Percentiles rank a stretch among this genome's conserved stretches.
Evolutionary conservation across 176 grass and related monocot genomes (phyloP).

Genomic region (Musa acuminata): DNA sequence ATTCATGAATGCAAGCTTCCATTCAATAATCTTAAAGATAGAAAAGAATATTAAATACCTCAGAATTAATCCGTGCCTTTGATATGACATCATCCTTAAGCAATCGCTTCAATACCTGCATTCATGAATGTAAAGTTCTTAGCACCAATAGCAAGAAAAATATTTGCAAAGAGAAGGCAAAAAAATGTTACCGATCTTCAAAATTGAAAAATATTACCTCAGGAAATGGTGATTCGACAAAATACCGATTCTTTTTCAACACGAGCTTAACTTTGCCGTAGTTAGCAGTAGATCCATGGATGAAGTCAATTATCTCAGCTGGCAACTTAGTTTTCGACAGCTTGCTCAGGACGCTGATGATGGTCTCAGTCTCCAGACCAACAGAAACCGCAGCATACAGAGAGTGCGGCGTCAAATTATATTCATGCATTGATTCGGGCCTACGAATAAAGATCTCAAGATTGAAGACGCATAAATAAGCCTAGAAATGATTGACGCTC

Average conservation of each 20-base stretch:
- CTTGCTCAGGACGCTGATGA: slow-evolving; percentile 86
- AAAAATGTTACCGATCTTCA: not conserved
- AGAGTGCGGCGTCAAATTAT: slow-evolving; percentile 93
- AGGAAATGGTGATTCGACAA: slow-evolving; percentile 80
- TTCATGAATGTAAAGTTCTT: not conserved
- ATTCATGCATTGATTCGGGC: slow-evolving; percentile 41
- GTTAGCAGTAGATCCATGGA: slow-evolving; percentile 87
- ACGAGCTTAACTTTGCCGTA: slow-evolving; percentile 99
- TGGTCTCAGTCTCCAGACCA: slow-evolving; percentile 80
- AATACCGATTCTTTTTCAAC: slow-evolving; percentile 94
- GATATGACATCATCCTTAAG: slow-evolving; percentile 66
- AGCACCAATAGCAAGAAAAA: slow-evolving; percentile 6
- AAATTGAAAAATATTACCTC: slow-evolving; percentile 42
- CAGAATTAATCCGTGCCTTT: slow-evolving; percentile 38
- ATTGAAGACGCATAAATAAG: not conserved
- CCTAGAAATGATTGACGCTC: not conserved
- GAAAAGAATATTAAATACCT: slow-evolving; percentile 36
- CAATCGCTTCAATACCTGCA: slow-evolving; percentile 71
- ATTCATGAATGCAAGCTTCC: not conserved
- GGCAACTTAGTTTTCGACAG: slow-evolving; percentile 90
- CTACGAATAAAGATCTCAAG: slow-evolving; percentile 28
- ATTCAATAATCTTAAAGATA: slow-evolving; percentile 3
- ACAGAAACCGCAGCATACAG: slow-evolving; percentile 94
- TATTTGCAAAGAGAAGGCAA: slow-evolving; percentile 1
- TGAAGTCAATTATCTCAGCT: slow-evolving; percentile 88